Conservation (phyloP, 352 stramenopile genomes). For the Phytophthora agathidicida region DNA sequence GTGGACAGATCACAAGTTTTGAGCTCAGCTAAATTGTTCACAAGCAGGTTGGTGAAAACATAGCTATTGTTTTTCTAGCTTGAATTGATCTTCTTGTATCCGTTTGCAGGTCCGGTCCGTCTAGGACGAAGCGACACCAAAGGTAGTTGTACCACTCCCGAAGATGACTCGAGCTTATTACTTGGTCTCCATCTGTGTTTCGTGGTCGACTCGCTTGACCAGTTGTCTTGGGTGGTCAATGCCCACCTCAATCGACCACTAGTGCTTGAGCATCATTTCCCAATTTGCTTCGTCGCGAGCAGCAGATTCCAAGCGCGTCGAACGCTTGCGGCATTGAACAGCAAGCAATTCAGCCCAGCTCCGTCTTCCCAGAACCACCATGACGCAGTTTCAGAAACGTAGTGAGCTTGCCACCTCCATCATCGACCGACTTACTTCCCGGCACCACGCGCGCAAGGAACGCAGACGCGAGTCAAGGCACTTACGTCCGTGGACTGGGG, state of each 20-base stretch:
- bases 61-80: background rate
- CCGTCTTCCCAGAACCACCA: background rate
- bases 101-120: background rate
- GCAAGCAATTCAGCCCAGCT: too few species aligned
- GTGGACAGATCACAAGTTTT: constrained; percentile 63
- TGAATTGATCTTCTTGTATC: background rate
- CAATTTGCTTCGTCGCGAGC: constrained; percentile 14
- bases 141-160: background rate
- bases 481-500: constrained; percentile 8
- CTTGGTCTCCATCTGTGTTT: constrained; percentile 4
- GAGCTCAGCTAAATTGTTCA: constrained; percentile 6
- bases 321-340: constrained; percentile 16
- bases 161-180: constrained; percentile 8
- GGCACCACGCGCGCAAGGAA: constrained; percentile 10
- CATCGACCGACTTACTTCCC: constrained; percentile 20
- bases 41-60: background rate
- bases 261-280: constrained; percentile 23
- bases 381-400: constrained; percentile 7
- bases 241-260: background rate
- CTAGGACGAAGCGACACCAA: constrained; percentile 7
- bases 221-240: constrained; percentile 7
- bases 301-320: too few species aligned
- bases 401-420: constrained; percentile 4
- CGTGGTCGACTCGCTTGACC: constrained; percentile 2
- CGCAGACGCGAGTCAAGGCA: background rate